Evolutionary conservation across 2,329 filamentous ascomycete genomes (phyloP), one percentile per base, ranked within the genome.

Genomic region (Xylariaceae sp.): DNA sequence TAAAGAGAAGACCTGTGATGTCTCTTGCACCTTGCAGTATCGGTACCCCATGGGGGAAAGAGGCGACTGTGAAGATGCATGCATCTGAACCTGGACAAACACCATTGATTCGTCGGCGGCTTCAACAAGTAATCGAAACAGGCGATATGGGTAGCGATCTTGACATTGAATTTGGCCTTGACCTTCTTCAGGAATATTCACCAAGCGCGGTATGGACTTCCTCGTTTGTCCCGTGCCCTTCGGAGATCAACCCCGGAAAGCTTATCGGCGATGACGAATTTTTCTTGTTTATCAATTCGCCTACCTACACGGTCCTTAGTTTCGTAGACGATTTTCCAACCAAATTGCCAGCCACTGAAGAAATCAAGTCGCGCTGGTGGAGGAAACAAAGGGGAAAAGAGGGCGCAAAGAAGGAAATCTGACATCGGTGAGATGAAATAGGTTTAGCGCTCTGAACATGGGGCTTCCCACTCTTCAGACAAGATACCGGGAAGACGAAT

Each of bases 251-350:
- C 25, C 47, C 47, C 10, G 47, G 45, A 22, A 50, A 40, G 37
- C 36, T 58, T 7, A 46, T 55, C 6, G 57, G 59, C 20, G 61
- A 64, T 25, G 61, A 62, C 27, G 53, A 61, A 11, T 61, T 61
- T 34, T 41, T 64, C 22, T 22, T 64, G 6, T 52, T 58, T 17
- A 50, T 64, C n/a, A 48, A 56, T 22, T 44, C 56, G 19, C 50
- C 57, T 6, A 54, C 48, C 14, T 64, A 63, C 35, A 57, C 54
- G 5, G 56, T 55, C 8, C 60, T 60, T 42, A 55, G 53, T 34
- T 64, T 61, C 22, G 52, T 48, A 0, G 47, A 57, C 11, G 55
- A 49, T 1, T 58, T 60, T 47, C 51, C 53, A 1, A 19, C 29
- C 2, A 59, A 50, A 29, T 27, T 38, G 6, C 29, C 27, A 10